Percentiles rank a stretch among this genome's conserved stretches.
Evolutionary conservation across 805 yeast genomes (phyloP).

Genomic region (Saccharomycopsis sp.): DNA sequence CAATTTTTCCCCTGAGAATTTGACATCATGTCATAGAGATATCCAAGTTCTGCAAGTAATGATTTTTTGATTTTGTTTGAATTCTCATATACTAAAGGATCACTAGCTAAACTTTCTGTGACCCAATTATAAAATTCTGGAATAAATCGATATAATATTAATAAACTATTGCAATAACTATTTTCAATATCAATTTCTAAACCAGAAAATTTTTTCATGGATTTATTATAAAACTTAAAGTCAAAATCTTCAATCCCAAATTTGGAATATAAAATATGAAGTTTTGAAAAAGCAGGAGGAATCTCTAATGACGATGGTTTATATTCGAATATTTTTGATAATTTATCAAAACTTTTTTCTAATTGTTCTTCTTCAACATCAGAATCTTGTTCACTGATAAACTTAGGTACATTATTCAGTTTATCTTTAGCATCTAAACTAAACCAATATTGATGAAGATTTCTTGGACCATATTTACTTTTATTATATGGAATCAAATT

Average conservation of each 20-base stretch:
- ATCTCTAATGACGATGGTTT: conserved; percentile 8
- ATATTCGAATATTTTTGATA: conserved; percentile 11
- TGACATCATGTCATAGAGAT: conserved; percentile 81
- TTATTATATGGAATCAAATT: conserved; percentile 34
- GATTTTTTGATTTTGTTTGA: conserved; percentile 26
- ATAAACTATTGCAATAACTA: conserved; percentile 62
- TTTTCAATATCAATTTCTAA: conserved; percentile 82
- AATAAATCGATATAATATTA: conserved; percentile 72
- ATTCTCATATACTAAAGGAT: conserved; percentile 30
- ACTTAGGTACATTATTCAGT: conserved; percentile 35
- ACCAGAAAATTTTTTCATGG: conserved; percentile 59
- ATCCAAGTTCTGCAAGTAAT: conserved; percentile 73
- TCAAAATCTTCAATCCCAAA: conserved; percentile 95
- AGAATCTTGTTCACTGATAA: conserved; percentile 43
- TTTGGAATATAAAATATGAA: conserved; percentile 72
- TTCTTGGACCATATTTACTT: conserved; percentile 46
- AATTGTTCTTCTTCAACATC: conserved; percentile 7
- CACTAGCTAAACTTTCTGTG: conserved; percentile 43
- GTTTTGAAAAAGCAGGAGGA: conserved; percentile 67
- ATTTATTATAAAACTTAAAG: conserved; percentile 63
- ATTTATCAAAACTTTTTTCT: background rate
- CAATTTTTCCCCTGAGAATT: conserved; percentile 74
- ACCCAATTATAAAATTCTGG: conserved; percentile 64
- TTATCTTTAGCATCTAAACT: conserved; percentile 26
- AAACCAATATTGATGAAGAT: conserved; percentile 33